Percentiles rank a stretch among this genome's conserved stretches.
These are phyloP conservation scores for Penicillium psychrosexuale DNA, from an alignment of 2,329 filamentous ascomycete species.

Conservation along the genomic window DNA sequence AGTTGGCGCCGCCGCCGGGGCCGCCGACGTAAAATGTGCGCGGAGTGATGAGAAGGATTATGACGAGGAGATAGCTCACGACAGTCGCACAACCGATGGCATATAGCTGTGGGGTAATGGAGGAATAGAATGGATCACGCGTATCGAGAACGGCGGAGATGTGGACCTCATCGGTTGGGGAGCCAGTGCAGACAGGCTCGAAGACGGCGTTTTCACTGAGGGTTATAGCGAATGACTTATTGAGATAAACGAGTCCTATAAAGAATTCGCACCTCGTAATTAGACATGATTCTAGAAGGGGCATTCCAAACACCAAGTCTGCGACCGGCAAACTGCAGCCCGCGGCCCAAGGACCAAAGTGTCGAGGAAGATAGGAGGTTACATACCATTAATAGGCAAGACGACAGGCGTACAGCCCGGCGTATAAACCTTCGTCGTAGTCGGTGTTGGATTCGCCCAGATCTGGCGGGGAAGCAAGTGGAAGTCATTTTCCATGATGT, in stretches of 20 bases:
- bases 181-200: constrained; percentile 48
- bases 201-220: constrained; percentile 51
- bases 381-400: constrained; percentile 56
- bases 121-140: constrained; percentile 87
- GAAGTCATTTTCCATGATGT: constrained; percentile 35
- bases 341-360: neutral
- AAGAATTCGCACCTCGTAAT: neutral
- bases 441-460: constrained; percentile 40
- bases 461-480: constrained; percentile 40
- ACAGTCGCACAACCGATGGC: constrained; percentile 88
- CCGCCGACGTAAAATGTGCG: constrained; percentile 87
- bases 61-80: constrained; percentile 84
- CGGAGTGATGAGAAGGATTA: constrained; percentile 93
- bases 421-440: constrained; percentile 34
- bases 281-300: neutral
- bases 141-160: constrained; percentile 61
- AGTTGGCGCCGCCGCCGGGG: constrained; percentile 61
- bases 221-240: constrained; percentile 42
- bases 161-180: constrained; percentile 31
- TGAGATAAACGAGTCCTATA: constrained; percentile 43
- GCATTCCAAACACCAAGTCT: neutral
- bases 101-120: constrained; percentile 88
- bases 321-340: neutral
- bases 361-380: neutral
- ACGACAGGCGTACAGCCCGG: constrained; percentile 62